These are phyloP conservation scores for Leccinum angustisporum DNA, from an alignment of 1,284 basidiomycete genomes.

Conservation along the genomic window DNA sequence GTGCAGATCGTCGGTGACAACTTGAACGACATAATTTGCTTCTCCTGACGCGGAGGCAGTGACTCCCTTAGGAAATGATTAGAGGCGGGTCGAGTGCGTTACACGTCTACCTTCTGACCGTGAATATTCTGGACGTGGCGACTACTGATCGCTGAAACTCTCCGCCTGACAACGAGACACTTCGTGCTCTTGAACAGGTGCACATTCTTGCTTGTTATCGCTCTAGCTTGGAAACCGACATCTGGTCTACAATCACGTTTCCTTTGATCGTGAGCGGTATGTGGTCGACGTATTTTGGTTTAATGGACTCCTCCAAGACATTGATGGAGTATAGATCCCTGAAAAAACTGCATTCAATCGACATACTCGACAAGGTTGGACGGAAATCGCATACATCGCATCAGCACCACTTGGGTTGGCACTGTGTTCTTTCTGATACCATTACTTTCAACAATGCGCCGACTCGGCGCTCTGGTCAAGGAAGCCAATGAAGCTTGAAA, in stretches of 20 bases:
- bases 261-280: background rate
- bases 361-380: background rate
- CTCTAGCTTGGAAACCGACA: background rate
- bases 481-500: background rate
- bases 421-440: background rate
- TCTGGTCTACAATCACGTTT: background rate
- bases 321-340: background rate
- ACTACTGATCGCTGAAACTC: background rate
- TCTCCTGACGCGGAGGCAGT: slow-evolving; percentile 28
- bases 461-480: background rate
- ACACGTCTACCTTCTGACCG: slow-evolving; percentile 84
- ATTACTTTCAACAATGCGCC: background rate
- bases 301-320: background rate
- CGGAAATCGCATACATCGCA: background rate
- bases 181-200: fast-evolving
- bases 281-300: background rate
- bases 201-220: background rate
- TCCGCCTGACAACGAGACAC: background rate
- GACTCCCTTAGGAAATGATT: too few species aligned
- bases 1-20: slow-evolving; percentile 6
- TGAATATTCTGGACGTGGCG: background rate
- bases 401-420: background rate
- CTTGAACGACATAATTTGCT: too few species aligned
- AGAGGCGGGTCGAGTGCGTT: slow-evolving; percentile 1
- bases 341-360: background rate